Evolutionary conservation across 176 grass and related monocot species (phyloP).

Genomic region (Stipa capillata): DNA sequence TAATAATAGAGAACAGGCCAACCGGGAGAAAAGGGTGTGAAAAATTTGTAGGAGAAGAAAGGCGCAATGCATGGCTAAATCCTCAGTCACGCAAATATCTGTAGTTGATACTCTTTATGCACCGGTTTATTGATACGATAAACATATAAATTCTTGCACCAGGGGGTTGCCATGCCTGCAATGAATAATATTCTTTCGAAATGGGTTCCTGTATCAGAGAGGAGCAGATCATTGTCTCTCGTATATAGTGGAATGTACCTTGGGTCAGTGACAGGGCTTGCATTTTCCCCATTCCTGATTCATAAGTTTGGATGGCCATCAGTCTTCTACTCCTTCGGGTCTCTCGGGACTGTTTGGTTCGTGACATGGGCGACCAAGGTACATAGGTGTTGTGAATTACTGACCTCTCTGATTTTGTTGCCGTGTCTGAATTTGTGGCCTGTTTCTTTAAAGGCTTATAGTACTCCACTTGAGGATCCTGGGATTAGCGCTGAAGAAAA

Average conservation of each 20-base stretch:
- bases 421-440: not conserved
- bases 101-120: not conserved
- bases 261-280: slow-evolving; percentile 86
- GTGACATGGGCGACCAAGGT: slow-evolving; percentile 66
- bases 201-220: slow-evolving; percentile 89
- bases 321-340: slow-evolving; percentile 91
- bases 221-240: slow-evolving; percentile 78
- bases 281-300: slow-evolving; percentile 92
- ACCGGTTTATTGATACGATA: not conserved
- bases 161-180: slow-evolving; percentile 98
- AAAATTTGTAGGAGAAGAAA: not conserved
- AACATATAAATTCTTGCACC: slow-evolving; percentile 18
- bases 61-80: too few species aligned
- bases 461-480: slow-evolving; percentile 92
- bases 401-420: not conserved
- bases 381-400: slow-evolving; percentile 5
- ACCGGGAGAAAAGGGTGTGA: not conserved
- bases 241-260: slow-evolving; percentile 99
- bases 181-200: slow-evolving; percentile 98
- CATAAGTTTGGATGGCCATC: slow-evolving; percentile 88
- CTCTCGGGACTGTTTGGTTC: slow-evolving; percentile 75
- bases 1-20: not conserved
- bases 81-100: too few species aligned
- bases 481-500: slow-evolving; percentile 60
- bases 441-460: slow-evolving; percentile 61